These are phyloP conservation scores for Globisporangium paddicum DNA, from an alignment of 352 stramenopile genomes.

Conservation along the genomic window DNA sequence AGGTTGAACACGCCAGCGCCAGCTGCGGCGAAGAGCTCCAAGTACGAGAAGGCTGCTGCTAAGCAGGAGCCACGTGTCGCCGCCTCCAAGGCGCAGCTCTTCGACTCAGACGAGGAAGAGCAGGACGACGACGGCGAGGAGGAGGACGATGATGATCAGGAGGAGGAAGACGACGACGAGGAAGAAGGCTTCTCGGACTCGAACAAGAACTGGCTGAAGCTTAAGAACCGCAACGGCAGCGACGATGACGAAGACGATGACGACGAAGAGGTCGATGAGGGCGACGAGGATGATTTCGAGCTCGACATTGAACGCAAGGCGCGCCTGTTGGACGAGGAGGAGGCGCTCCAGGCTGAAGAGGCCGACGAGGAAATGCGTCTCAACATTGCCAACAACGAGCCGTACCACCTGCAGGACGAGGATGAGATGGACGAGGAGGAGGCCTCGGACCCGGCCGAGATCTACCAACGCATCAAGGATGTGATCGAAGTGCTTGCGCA, in stretches of 20 bases:
- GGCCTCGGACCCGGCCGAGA: constrained; percentile 69
- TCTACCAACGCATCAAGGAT: constrained; percentile 94
- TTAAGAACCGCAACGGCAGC: constrained; percentile 48
- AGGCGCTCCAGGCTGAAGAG: constrained; percentile 62
- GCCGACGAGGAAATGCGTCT: constrained; percentile 83
- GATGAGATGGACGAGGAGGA: constrained; percentile 65
- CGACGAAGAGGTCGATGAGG: constrained; percentile 40
- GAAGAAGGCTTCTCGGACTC: constrained; percentile 75
- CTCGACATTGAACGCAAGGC: constrained; percentile 87
- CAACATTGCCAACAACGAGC: constrained; percentile 84
- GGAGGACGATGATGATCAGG: constrained; percentile 39
- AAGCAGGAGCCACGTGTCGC: constrained; percentile 60
- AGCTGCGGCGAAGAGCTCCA: constrained; percentile 32
- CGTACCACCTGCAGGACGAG: constrained; percentile 75
- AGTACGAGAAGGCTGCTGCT: constrained; percentile 75
- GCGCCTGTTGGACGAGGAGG: constrained; percentile 71
- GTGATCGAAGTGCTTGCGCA: constrained; percentile 92
- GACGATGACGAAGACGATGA: constrained; percentile 43
- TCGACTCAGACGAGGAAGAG: constrained; percentile 65
- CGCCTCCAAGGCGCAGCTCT: constrained; percentile 50
- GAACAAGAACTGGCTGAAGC: constrained; percentile 85
- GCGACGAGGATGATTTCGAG: constrained; percentile 60
- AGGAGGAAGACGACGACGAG: constrained; percentile 40
- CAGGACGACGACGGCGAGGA: constrained; percentile 43
- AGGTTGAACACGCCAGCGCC: constrained; percentile 26